Evolutionary conservation across 768 basidiomycete genomes (phyloP), one percentile per base, ranked within the genome.

Genomic region (Lyophyllum semitale): DNA sequence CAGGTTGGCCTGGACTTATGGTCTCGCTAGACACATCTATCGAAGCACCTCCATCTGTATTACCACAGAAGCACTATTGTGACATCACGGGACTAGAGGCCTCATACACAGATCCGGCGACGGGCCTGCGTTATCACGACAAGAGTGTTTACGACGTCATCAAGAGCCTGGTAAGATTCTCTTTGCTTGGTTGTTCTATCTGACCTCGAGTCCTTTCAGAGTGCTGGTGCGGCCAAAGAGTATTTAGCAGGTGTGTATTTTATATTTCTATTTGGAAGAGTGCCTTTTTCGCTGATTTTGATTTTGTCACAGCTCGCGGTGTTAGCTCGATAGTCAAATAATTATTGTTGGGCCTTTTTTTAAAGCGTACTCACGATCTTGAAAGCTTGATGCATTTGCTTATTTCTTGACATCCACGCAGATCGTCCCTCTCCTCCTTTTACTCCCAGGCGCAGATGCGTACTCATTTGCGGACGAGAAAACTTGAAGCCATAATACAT

Each of bases 1-100:
- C 22, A 6, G 30, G 13, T 5, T 49, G 20, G 27, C 3, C 18
- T 33, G 27, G 25, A 5, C 27, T 41, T 13, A 32, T 29, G 51
- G 29, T 55, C n/a, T 22, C 30, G 20, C 25, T 35, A 93, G 91
- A 93, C 61, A 80, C 82, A 6, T 89, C 87, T 2, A 89, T 94
- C 40, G 92, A 94, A 66, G 91, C 92, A 5, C 89, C 92, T 0
- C 92, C 91, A 0, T 93, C 91, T 9, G 65, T 94, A 1, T 72
- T 89, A 7, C 91, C 92, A 3, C 88, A 85, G 44, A 78, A 79
- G 54, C 85, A 87, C 56, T 91, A 89, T 50, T 93, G 92, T 63
- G 92, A 93, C 70, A 93, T 94, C 15, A 94, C 92, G 0, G 90
- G 92, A 0, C 75, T 94, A 12, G 90, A 92, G 71, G 91, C 89